Evolutionary conservation across 139 green algal genomes (phyloP).

Genomic region (Tetraselmis striata): DNA sequence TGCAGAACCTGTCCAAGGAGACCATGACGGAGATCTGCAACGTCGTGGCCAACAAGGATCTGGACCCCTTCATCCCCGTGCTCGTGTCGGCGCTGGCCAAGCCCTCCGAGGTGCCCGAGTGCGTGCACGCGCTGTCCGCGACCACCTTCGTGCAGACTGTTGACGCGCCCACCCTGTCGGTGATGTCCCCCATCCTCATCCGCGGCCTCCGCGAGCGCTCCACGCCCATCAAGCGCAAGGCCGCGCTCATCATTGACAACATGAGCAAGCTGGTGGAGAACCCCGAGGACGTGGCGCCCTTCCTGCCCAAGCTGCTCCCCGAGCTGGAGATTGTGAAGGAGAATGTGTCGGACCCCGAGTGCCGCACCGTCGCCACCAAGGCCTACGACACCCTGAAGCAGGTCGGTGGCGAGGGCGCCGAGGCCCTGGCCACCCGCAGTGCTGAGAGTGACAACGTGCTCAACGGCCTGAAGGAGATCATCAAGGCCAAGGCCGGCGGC

Average conservation of each 20-base stretch:
- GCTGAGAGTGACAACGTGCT: background rate
- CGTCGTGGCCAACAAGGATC: conserved; percentile 78
- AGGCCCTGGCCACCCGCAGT: conserved; percentile 9
- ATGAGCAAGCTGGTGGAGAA: conserved; percentile 92
- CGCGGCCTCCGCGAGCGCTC: conserved; percentile 76
- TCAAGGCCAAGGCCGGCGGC: conserved; percentile 18
- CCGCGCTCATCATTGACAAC: conserved; percentile 82
- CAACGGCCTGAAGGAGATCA: background rate
- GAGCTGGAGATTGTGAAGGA: conserved; percentile 60
- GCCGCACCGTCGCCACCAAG: conserved; percentile 56
- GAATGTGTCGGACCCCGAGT: conserved; percentile 87
- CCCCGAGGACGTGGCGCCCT: conserved; percentile 69
- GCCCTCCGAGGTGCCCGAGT: conserved; percentile 63
- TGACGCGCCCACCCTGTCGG: conserved; percentile 69
- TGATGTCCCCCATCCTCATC: conserved; percentile 84
- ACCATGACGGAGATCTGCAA: conserved; percentile 38
- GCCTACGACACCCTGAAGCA: conserved; percentile 48
- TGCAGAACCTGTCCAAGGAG: conserved; percentile 30
- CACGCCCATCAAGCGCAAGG: conserved; percentile 85
- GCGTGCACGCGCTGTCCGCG: conserved; percentile 82
- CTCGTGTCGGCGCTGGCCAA: conserved; percentile 63
- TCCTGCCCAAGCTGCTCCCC: conserved; percentile 77
- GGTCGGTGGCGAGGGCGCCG: conserved; percentile 39
- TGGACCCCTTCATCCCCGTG: conserved; percentile 77
- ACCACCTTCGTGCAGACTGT: conserved; percentile 86